Percentiles rank a stretch among this genome's conserved stretches.
Conservation (phyloP, 495 filamentous ascomycete species). For the Penicillium argentinense region DNA sequence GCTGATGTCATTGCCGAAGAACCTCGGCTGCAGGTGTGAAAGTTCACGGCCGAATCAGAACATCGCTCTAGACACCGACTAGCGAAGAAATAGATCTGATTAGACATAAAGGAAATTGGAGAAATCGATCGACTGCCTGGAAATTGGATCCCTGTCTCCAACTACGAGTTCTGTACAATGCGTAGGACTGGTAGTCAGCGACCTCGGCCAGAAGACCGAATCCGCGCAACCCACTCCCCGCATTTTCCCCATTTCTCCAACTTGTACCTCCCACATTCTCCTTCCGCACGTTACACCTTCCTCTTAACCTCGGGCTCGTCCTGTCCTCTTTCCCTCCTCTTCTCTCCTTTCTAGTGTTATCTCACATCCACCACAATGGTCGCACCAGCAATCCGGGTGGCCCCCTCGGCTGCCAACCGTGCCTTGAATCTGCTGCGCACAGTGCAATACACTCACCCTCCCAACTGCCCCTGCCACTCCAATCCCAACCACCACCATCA, state of each 20-base stretch:
- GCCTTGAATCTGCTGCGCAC: conserved; percentile 84
- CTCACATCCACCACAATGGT: conserved; percentile 36
- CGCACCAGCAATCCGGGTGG: conserved; percentile 56
- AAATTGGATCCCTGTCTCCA: too few relatives aligned
- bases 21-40: conserved; percentile 8
- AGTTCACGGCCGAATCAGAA: too few relatives aligned
- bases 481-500: conserved; percentile 76
- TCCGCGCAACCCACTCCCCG: conserved; percentile 17
- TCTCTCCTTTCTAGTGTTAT: conserved; percentile 9
- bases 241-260: conserved; percentile 31
- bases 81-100: too few relatives aligned
- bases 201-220: conserved; percentile 26
- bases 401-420: conserved; percentile 67
- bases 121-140: too few relatives aligned
- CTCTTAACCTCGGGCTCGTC: too few relatives aligned
- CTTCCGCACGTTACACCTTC: conserved; percentile 3
- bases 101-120: too few relatives aligned
- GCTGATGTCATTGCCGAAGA: conserved; percentile 8
- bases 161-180: too few relatives aligned
- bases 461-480: conserved; percentile 87
- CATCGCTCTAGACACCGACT: too few relatives aligned
- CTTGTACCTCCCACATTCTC: conserved; percentile 15
- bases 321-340: conserved; percentile 10
- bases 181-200: background rate
- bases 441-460: conserved; percentile 86